phyloP scores from a whole-genome alignment of 116 monocot genomes.

The Thalassia testudinum region DNA sequence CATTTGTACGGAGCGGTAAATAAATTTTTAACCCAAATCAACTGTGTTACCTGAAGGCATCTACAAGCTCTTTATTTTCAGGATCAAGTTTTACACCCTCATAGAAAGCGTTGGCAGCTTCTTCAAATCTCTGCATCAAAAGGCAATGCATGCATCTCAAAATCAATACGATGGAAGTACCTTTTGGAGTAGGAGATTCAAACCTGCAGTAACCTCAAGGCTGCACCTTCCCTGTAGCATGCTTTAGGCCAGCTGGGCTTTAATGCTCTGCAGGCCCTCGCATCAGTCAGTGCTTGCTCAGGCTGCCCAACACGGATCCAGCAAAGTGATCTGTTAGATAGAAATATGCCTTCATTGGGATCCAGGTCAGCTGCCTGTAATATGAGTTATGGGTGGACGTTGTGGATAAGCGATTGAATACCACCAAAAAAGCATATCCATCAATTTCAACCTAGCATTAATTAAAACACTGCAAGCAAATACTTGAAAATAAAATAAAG shows the following conservation, averaged over 20 bases:
- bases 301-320: slow-evolving; percentile 78
- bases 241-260: slow-evolving; percentile 86
- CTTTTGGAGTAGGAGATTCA: no score
- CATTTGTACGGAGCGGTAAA: no score
- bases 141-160: no score
- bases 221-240: slow-evolving; percentile 89
- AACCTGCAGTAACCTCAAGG: no score
- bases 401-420: no score
- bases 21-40: no score
- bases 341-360: slow-evolving; percentile 59
- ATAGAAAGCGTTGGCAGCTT: slow-evolving; percentile 93
- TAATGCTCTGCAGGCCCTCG: slow-evolving; percentile 50
- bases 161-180: no score
- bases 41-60: slow-evolving; percentile 92
- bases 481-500: no score
- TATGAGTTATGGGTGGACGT: no score
- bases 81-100: slow-evolving; percentile 90
- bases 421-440: no score
- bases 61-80: slow-evolving; percentile 82
- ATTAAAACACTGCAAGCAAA: no score
- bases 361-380: slow-evolving; percentile 87
- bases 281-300: slow-evolving; percentile 66
- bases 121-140: slow-evolving; percentile 55
- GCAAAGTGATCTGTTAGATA: slow-evolving; percentile 85
- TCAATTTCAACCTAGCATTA: no score